Conservation (phyloP, 2,329 filamentous ascomycete genomes). For the Lanzia echinophila region DNA sequence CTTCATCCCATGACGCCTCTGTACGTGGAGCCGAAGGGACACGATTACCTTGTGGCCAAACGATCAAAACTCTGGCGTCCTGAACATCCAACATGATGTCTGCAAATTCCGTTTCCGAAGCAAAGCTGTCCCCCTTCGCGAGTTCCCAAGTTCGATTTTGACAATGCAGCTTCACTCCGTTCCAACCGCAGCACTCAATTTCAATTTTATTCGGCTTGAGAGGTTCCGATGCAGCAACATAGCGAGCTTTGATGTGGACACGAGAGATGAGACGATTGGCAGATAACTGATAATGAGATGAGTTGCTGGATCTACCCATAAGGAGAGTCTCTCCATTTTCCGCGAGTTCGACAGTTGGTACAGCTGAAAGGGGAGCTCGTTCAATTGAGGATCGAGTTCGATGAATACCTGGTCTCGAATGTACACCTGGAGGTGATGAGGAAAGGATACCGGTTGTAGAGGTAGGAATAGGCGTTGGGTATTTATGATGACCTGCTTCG, state of each 20-base stretch:
- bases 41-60: conserved; percentile 65
- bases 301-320: conserved; percentile 92
- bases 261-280: conserved; percentile 89
- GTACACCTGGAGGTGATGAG: conserved; percentile 66
- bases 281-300: conserved; percentile 90
- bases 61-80: conserved; percentile 80
- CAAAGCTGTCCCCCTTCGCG: conserved; percentile 81
- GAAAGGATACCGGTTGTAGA: conserved; percentile 89
- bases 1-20: conserved; percentile 65
- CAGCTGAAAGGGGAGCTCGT: conserved; percentile 72
- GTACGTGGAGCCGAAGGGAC: conserved; percentile 34
- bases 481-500: conserved; percentile 44
- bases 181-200: conserved; percentile 91
- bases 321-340: conserved; percentile 73
- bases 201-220: conserved; percentile 74
- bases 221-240: conserved; percentile 60
- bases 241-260: conserved; percentile 84
- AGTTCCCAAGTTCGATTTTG: conserved; percentile 82
- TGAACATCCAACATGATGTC: conserved; percentile 96
- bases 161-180: conserved; percentile 88
- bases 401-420: conserved; percentile 44
- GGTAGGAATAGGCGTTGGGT: conserved; percentile 89
- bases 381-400: conserved; percentile 58
- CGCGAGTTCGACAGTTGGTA: conserved; percentile 76
- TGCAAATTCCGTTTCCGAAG: conserved; percentile 76